Percentiles rank a stretch among this genome's conserved stretches.
These are phyloP conservation scores for Podospora tetraspora DNA, from an alignment of 495 filamentous ascomycete genomes.

Conservation along the genomic window DNA sequence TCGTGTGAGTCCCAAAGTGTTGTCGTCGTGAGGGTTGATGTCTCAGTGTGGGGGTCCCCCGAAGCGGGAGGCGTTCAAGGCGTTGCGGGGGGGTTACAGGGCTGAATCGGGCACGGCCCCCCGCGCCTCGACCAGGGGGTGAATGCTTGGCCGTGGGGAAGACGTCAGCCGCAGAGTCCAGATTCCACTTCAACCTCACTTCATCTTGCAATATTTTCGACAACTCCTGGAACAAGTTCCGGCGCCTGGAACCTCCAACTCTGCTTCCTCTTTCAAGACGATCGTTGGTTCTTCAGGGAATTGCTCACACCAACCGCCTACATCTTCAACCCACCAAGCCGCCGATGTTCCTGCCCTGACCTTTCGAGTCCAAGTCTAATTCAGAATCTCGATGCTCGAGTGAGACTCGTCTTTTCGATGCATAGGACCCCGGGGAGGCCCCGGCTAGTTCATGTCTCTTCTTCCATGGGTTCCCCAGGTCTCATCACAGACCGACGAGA, in stretches of 20 bases:
- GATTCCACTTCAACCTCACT: conserved; percentile 1
- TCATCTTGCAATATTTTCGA: neutral
- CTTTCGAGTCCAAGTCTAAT: neutral
- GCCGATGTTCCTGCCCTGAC: neutral
- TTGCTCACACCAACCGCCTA: neutral
- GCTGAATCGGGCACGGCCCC: conserved; percentile 1
- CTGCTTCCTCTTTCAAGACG: neutral
- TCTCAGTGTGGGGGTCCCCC: neutral
- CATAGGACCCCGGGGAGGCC: neutral
- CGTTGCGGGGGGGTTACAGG: neutral
- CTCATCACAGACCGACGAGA: neutral
- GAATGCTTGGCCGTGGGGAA: neutral
- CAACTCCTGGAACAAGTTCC: neutral
- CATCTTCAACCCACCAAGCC: neutral
- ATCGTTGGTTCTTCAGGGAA: too few species aligned
- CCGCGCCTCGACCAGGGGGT: neutral
- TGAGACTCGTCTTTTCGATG: neutral
- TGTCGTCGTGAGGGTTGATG: neutral
- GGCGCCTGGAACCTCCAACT: neutral
- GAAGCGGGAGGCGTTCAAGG: neutral
- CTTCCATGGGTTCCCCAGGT: neutral
- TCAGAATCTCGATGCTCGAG: neutral
- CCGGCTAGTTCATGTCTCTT: neutral
- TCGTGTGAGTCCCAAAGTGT: neutral
- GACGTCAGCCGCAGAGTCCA: conserved; percentile 4